Evolutionary conservation across 1,139 yeast species (phyloP).

Genomic region (Candida neerlandica): DNA sequence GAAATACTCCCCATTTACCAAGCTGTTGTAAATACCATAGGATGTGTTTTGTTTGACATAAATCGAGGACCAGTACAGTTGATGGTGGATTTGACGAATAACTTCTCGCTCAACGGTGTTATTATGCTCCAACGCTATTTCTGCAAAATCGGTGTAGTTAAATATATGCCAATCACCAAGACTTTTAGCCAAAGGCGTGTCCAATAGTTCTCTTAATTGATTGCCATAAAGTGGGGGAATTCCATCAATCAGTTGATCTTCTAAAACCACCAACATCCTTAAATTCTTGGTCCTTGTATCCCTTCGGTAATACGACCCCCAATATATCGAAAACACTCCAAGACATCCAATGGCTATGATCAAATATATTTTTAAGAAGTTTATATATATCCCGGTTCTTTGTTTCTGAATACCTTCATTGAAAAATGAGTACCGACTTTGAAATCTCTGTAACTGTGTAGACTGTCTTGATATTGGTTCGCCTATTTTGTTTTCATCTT

Average conservation of each 20-base stretch:
- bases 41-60: constrained; percentile 43
- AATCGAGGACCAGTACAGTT: constrained; percentile 45
- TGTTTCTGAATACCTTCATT: neutral
- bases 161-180: constrained; percentile 48
- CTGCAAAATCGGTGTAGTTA: constrained; percentile 29
- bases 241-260: constrained; percentile 25
- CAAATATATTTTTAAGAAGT: constrained; percentile 18
- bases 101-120: constrained; percentile 37
- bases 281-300: constrained; percentile 22
- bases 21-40: constrained; percentile 27
- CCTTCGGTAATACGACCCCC: constrained; percentile 35
- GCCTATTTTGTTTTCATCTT: neutral
- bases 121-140: constrained; percentile 32
- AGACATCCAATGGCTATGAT: constrained; percentile 35
- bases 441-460: constrained; percentile 19
- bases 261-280: constrained; percentile 29
- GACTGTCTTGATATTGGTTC: constrained; percentile 17
- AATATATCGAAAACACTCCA: constrained; percentile 36
- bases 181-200: constrained; percentile 20
- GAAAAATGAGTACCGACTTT: constrained; percentile 15
- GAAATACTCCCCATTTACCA: constrained; percentile 27
- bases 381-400: neutral
- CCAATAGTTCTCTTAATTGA: constrained; percentile 22
- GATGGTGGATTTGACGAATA: constrained; percentile 42
- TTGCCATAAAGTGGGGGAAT: constrained; percentile 20